phyloP scores from a whole-genome alignment of 208 protist genomes.

The Leishmania braziliensis region DNA sequence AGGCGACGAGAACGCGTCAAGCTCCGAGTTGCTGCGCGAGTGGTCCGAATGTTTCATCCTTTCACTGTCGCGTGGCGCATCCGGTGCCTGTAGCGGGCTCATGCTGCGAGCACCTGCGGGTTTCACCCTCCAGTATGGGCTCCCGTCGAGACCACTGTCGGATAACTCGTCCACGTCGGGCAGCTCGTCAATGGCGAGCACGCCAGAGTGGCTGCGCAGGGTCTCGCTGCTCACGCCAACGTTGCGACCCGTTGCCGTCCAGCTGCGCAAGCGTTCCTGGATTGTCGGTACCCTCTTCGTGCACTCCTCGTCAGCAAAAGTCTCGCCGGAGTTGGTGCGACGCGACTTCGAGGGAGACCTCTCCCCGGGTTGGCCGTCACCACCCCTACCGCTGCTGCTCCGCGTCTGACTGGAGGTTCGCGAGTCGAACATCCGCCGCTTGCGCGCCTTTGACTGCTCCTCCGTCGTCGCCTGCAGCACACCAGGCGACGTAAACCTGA shows the following conservation, averaged over 20 bases:
- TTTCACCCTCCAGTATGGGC: background rate
- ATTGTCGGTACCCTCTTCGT: constrained; percentile 14
- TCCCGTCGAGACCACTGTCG: background rate
- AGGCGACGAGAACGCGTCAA: constrained; percentile 14
- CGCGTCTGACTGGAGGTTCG: constrained; percentile 14
- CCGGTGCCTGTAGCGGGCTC: constrained; percentile 17
- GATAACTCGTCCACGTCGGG: background rate
- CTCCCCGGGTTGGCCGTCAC: constrained; percentile 1
- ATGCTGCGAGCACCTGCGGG: background rate
- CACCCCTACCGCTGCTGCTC: constrained; percentile 17
- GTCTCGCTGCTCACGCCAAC: constrained; percentile 33
- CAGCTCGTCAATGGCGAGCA: constrained; percentile 21
- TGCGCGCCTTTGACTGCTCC: constrained; percentile 26
- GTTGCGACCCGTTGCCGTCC: constrained; percentile 36
- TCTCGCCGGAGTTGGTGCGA: constrained; percentile 20
- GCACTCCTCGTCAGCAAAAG: constrained; percentile 45
- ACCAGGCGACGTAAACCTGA: constrained; percentile 39
- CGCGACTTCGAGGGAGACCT: constrained; percentile 6
- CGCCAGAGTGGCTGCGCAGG: constrained; percentile 15
- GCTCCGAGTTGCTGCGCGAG: constrained; percentile 29
- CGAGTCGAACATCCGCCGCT: constrained; percentile 3
- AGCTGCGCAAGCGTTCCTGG: constrained; percentile 32
- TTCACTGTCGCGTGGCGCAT: constrained; percentile 20
- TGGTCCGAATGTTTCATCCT: constrained; percentile 4
- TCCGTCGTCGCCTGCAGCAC: constrained; percentile 35